Percentiles rank a stretch among this genome's conserved stretches.
Conservation (phyloP, 331 rosid genomes). For the Prunus yedoensis region DNA sequence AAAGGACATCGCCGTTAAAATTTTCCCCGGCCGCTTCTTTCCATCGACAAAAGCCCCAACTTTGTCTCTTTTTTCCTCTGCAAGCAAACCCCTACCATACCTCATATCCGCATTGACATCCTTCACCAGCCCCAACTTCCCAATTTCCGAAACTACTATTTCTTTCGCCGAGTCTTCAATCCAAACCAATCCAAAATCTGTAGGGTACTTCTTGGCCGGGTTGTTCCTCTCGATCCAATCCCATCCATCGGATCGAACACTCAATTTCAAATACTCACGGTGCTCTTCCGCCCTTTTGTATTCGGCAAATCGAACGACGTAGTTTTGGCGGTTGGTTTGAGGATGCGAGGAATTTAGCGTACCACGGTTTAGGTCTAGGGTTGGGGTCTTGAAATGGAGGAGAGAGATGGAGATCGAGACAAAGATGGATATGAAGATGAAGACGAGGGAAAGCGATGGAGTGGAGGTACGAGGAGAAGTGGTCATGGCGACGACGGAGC, state of each 20-base stretch:
- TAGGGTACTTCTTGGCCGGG: conserved; percentile 72
- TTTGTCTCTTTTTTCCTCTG: conserved; percentile 17
- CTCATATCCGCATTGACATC: conserved; percentile 73
- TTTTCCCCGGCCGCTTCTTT: conserved; percentile 86
- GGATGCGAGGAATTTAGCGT: conserved; percentile 38
- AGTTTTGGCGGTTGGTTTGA: conserved; percentile 31
- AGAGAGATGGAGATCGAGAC: conserved; percentile 38
- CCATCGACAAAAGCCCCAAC: conserved; percentile 70
- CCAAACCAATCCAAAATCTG: conserved; percentile 85
- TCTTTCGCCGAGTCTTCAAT: conserved; percentile 47
- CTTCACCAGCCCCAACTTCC: conserved; percentile 56
- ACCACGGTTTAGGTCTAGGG: conserved; percentile 47
- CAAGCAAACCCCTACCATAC: conserved; percentile 58
- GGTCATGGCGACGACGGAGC: conserved; percentile 33
- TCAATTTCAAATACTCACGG: conserved; percentile 54
- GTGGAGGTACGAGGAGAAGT: conserved; percentile 17
- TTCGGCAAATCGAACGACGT: conserved; percentile 67
- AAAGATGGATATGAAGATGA: conserved; percentile 22
- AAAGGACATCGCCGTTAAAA: conserved; percentile 84
- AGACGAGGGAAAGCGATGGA: conserved; percentile 12
- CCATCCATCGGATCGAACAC: conserved; percentile 61
- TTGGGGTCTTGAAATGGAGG: conserved; percentile 30
- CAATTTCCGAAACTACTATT: conserved; percentile 44
- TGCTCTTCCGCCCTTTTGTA: conserved; percentile 60
- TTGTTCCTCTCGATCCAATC: conserved; percentile 82